These are phyloP conservation scores for Brassica cretica DNA, from an alignment of 345 rosid species.

Conservation along the genomic window DNA sequence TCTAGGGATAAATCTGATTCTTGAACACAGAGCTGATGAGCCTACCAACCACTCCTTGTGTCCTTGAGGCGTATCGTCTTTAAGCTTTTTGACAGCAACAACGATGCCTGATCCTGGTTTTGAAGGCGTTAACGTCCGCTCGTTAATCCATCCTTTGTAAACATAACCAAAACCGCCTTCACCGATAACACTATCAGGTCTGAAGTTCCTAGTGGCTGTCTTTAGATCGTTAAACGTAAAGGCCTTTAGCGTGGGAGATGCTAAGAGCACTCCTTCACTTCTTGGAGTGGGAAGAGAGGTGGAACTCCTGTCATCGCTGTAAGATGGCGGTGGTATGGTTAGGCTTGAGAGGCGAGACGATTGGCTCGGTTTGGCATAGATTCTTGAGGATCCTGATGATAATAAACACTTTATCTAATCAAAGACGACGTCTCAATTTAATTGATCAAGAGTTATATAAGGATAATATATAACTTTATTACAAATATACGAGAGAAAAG, in stretches of 20 bases:
- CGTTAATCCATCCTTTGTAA: slow-evolving; percentile 20
- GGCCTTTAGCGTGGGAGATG: slow-evolving; percentile 66
- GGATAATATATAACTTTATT: background rate
- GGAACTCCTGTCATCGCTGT: slow-evolving; percentile 10
- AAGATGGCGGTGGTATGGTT: slow-evolving; percentile 51
- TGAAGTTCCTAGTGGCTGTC: slow-evolving; percentile 37
- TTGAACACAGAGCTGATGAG: background rate
- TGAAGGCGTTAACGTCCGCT: slow-evolving; percentile 35
- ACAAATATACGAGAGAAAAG: background rate
- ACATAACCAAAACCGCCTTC: background rate
- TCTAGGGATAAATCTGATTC: slow-evolving; percentile 1
- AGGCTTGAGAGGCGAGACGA: slow-evolving; percentile 45
- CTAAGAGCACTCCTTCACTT: slow-evolving; percentile 74
- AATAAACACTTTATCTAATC: background rate
- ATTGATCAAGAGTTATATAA: background rate
- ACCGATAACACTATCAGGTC: background rate
- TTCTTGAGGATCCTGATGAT: slow-evolving; percentile 57
- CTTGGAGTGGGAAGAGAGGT: slow-evolving; percentile 58
- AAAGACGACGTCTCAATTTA: background rate
- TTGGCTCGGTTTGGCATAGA: slow-evolving; percentile 58
- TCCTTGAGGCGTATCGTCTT: slow-evolving; percentile 81
- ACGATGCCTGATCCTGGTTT: slow-evolving; percentile 86
- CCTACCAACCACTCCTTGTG: slow-evolving; percentile 97
- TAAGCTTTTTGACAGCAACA: slow-evolving; percentile 91
- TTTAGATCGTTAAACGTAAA: background rate